Evolutionary conservation across 2,329 filamentous ascomycete genomes (phyloP).

Genomic region (Pseudocercospora crystallina): DNA sequence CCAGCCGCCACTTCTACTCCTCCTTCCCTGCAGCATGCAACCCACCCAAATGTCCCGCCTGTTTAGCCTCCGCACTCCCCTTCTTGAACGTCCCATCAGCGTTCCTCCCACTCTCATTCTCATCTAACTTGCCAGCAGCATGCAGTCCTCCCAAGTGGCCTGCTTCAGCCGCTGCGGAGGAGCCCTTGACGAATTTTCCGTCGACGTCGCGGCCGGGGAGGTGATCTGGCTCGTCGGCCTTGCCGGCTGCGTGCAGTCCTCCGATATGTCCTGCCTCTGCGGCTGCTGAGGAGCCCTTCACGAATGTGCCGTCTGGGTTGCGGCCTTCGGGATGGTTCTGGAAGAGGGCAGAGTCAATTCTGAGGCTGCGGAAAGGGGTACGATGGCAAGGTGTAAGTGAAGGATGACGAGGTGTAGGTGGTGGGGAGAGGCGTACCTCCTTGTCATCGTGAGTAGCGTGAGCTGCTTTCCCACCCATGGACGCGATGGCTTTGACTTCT

Average conservation of each 20-base stretch:
- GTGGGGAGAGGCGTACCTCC: slow-evolving; percentile 3
- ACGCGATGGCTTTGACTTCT: slow-evolving; percentile 49
- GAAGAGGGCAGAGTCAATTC: not conserved
- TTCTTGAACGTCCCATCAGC: slow-evolving; percentile 31
- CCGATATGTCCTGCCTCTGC: slow-evolving; percentile 26
- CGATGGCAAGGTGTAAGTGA: too few relatives aligned
- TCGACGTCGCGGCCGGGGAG: slow-evolving; percentile 28
- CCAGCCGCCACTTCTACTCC: too few relatives aligned
- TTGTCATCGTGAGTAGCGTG: slow-evolving; percentile 6
- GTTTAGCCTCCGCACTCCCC: slow-evolving; percentile 30
- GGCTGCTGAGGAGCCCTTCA: slow-evolving; percentile 23
- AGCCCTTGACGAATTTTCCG: slow-evolving; percentile 25
- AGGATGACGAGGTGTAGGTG: too few relatives aligned
- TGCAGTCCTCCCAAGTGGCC: slow-evolving; percentile 26
- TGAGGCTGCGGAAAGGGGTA: too few relatives aligned
- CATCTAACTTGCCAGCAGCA: slow-evolving; percentile 13
- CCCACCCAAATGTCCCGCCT: slow-evolving; percentile 31
- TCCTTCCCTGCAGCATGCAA: slow-evolving; percentile 17
- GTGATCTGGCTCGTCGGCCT: slow-evolving; percentile 6
- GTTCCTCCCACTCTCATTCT: slow-evolving; percentile 28
- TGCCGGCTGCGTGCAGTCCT: slow-evolving; percentile 15
- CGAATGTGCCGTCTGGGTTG: slow-evolving; percentile 26
- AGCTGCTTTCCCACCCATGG: slow-evolving; percentile 49
- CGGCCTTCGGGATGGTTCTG: slow-evolving; percentile 24
- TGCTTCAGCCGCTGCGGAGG: slow-evolving; percentile 23